These are phyloP conservation scores for Omphalotus olearius DNA, from an alignment of 1,284 basidiomycete genomes.

Conservation along the genomic window DNA sequence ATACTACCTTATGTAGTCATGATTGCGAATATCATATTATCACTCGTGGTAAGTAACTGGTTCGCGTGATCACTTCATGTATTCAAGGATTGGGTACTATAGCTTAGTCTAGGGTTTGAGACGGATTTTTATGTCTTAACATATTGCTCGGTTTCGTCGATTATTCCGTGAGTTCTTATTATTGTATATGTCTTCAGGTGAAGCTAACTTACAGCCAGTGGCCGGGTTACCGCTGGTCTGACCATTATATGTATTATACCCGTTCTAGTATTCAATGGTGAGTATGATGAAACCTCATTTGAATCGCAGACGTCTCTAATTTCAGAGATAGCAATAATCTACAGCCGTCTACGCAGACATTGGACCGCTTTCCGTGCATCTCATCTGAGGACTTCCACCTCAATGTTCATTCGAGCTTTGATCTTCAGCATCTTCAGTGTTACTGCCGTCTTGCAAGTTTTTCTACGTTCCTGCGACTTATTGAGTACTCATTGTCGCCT, in stretches of 20 bases:
- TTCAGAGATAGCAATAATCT: not conserved
- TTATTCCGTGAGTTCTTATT: not conserved
- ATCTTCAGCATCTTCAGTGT: not conserved
- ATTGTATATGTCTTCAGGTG: too few species aligned
- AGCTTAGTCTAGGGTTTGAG: not conserved
- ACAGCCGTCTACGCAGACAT: slow-evolving; percentile 1
- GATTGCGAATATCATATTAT: not conserved
- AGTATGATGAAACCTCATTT: not conserved
- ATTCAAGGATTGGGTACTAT: not conserved
- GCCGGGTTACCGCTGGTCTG: slow-evolving; percentile 5
- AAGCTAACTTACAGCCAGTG: not conserved
- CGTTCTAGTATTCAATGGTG: not conserved
- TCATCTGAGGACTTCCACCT: not conserved
- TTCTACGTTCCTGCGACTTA: too few species aligned
- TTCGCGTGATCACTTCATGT: not conserved
- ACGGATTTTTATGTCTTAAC: not conserved
- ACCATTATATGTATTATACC: slow-evolving; percentile 5
- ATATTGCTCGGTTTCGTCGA: not conserved
- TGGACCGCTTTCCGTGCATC: slow-evolving; percentile 2
- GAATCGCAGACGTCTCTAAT: not conserved
- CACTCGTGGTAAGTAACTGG: not conserved
- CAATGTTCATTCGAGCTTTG: slow-evolving; percentile 1
- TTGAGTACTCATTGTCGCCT: too few species aligned
- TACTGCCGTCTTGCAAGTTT: not conserved
- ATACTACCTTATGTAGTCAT: not conserved